Percentiles rank a stretch among this genome's conserved stretches.
Evolutionary conservation across 306 rosid species (phyloP).

Genomic region (barrel medic (Medicago truncatula)): MtrunA17r5.0-ANR NC_053049.1:41929001-41929500

Average conservation of each 20-base stretch:
- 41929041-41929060: conserved; percentile 86
- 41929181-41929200: conserved; percentile 43
- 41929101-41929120: conserved; percentile 70
- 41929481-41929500: no score
- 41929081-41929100: conserved; percentile 56
- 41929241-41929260: background rate
- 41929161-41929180: conserved; percentile 36
- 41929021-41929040: conserved; percentile 76
- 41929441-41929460: background rate
- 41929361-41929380: background rate
- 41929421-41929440: background rate
- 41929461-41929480: background rate
- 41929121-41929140: conserved; percentile 50
- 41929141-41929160: conserved; percentile 49
- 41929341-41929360: background rate
- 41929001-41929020: conserved; percentile 68
- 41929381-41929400: background rate
- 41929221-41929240: background rate
- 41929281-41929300: background rate
- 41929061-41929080: conserved; percentile 57
- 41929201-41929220: conserved; percentile 5
- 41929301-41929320: background rate
- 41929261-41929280: background rate
- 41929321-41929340: background rate
- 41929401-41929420: background rate